Evolutionary conservation across 495 filamentous ascomycete genomes (phyloP).

Genomic region (Penicillium robsamsonii): DNA sequence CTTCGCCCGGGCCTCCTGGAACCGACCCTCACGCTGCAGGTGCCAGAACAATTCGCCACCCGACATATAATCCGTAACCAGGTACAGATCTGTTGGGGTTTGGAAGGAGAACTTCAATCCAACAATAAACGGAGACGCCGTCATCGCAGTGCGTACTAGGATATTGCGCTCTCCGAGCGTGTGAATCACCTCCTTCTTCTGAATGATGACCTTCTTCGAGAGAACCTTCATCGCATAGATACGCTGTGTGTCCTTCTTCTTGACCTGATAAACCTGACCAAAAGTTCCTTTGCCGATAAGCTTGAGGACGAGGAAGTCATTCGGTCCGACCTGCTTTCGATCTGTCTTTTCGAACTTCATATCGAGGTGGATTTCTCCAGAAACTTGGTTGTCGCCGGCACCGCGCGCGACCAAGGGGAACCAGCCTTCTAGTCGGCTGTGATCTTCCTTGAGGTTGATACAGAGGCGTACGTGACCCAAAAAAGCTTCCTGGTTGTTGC

Average conservation of each 20-base stretch:
- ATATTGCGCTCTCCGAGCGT: slow-evolving; percentile 97
- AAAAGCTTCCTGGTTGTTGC: slow-evolving; percentile 81
- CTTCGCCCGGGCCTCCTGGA: slow-evolving; percentile 90
- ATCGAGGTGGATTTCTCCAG: slow-evolving; percentile 87
- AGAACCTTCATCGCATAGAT: slow-evolving; percentile 99
- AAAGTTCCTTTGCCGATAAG: slow-evolving; percentile 98
- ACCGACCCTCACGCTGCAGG: slow-evolving; percentile 93
- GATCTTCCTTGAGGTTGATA: slow-evolving; percentile 64
- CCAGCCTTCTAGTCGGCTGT: slow-evolving; percentile 75
- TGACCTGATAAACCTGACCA: slow-evolving; percentile 99
- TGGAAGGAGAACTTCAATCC: slow-evolving; percentile 99
- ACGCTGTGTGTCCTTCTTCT: slow-evolving; percentile 91
- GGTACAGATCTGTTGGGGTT: slow-evolving; percentile 90
- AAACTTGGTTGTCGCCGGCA: slow-evolving; percentile 65
- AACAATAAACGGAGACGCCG: slow-evolving; percentile 96
- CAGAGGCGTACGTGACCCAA: slow-evolving; percentile 83
- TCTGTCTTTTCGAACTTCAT: slow-evolving; percentile 86
- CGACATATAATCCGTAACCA: slow-evolving; percentile 99
- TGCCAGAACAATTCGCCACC: slow-evolving; percentile 99
- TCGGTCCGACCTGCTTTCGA: slow-evolving; percentile 91
- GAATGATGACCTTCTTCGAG: slow-evolving; percentile 98
- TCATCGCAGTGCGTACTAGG: slow-evolving; percentile 89
- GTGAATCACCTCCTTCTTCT: slow-evolving; percentile 98
- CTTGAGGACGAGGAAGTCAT: slow-evolving; percentile 92
- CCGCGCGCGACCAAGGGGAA: slow-evolving; percentile 70